phyloP scores from a whole-genome alignment of 2,329 filamentous ascomycete species.

The Fusarium bactridioides region DNA sequence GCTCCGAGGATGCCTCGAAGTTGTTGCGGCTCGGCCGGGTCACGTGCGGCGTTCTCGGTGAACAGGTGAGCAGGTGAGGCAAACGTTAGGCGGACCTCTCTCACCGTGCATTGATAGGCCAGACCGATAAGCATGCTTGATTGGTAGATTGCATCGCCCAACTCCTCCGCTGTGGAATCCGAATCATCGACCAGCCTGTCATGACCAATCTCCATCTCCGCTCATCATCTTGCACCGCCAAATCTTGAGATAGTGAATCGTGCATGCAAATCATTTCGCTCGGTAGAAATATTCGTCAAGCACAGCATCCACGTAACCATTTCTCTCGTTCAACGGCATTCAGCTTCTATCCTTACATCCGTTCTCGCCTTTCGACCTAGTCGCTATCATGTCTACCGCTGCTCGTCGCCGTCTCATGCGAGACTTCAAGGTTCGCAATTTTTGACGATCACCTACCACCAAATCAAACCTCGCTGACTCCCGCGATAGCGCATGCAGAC shows the following conservation, averaged over 20 bases:
- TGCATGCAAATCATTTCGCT: conserved; percentile 7
- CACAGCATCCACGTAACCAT: neutral
- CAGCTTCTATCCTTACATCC: neutral
- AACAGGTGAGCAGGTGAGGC: neutral
- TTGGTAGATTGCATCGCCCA: conserved; percentile 33
- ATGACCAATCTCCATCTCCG: conserved; percentile 42
- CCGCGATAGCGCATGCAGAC: conserved; percentile 90
- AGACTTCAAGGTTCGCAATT: conserved; percentile 88
- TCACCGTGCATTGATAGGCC: conserved; percentile 17
- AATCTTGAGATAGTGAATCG: conserved; percentile 15
- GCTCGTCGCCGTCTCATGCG: conserved; percentile 97
- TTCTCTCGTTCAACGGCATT: neutral
- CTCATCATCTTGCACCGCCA: conserved; percentile 25
- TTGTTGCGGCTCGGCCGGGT: neutral
- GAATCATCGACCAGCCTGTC: conserved; percentile 23
- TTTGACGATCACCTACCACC: neutral
- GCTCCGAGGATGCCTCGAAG: neutral
- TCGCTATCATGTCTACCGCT: conserved; percentile 76
- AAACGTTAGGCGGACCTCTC: neutral
- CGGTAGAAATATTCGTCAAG: neutral
- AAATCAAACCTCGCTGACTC: conserved; percentile 13
- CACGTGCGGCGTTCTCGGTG: neutral
- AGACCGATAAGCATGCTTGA: conserved; percentile 9
- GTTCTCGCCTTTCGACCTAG: conserved; percentile 5
- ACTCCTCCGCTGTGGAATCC: conserved; percentile 25